Evolutionary conservation across 2,329 filamentous ascomycete genomes (phyloP).

Genomic region (Ophiostoma ulmi): DNA sequence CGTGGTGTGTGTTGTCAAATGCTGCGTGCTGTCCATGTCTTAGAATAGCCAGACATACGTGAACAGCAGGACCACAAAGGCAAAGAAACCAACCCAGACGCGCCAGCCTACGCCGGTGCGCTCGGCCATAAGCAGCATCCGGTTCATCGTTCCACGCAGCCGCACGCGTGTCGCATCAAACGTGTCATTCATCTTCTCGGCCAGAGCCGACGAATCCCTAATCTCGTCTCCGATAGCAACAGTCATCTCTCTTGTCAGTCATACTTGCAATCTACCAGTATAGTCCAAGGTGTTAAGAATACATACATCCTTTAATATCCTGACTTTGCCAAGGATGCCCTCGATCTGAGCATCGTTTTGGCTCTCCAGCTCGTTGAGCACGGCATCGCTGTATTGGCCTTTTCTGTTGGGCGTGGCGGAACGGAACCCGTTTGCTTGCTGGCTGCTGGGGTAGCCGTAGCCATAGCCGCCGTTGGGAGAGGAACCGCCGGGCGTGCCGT

Average conservation of each 20-base stretch:
- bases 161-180: slow-evolving; percentile 81
- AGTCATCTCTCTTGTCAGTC: slow-evolving; percentile 59
- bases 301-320: slow-evolving; percentile 78
- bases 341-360: slow-evolving; percentile 90
- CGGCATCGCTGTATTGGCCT: slow-evolving; percentile 88
- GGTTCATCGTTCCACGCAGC: slow-evolving; percentile 87
- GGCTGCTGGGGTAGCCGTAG: slow-evolving; percentile 48
- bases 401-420: slow-evolving; percentile 66
- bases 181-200: slow-evolving; percentile 91
- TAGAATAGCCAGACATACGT: slow-evolving; percentile 87
- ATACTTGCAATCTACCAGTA: neutral
- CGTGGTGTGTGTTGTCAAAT: neutral
- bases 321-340: slow-evolving; percentile 86
- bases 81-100: slow-evolving; percentile 87
- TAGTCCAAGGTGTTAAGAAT: too few relatives aligned
- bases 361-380: slow-evolving; percentile 87
- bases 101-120: slow-evolving; percentile 92
- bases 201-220: slow-evolving; percentile 77
- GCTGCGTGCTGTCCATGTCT: neutral
- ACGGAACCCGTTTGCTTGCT: slow-evolving; percentile 46
- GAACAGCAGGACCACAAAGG: slow-evolving; percentile 75
- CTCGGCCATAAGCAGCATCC: slow-evolving; percentile 95
- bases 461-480: slow-evolving; percentile 39
- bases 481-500: neutral
- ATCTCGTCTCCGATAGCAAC: slow-evolving; percentile 94